Percentiles rank a stretch among this genome's conserved stretches.
These are phyloP conservation scores for Cystobasidium tubakii DNA, from an alignment of 768 basidiomycete species.

Conservation along the genomic window DNA sequence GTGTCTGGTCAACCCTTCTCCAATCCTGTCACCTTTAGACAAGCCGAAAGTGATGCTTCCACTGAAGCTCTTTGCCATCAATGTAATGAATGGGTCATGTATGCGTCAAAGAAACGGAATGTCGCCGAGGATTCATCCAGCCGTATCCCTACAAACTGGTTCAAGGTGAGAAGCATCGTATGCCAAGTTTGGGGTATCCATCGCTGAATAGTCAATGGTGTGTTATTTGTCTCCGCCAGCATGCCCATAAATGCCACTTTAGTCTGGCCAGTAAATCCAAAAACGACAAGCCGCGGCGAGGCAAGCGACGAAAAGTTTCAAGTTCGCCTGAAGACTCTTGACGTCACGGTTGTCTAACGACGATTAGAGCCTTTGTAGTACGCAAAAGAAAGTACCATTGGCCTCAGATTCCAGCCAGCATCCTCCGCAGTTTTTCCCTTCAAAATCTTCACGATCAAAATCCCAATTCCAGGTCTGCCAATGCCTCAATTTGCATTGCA, in stretches of 20 bases:
- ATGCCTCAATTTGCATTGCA: too few relatives aligned
- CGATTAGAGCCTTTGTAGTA: background rate
- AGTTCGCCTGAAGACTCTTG: background rate
- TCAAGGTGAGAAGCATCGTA: conserved; percentile 4
- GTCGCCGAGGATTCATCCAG: background rate
- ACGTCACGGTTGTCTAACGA: background rate
- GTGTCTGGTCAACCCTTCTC: conserved; percentile 40
- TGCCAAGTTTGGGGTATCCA: background rate
- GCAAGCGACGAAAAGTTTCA: conserved; percentile 1
- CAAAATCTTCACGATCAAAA: too few relatives aligned
- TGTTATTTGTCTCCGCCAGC: conserved; percentile 1
- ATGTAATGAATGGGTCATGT: conserved; percentile 37
- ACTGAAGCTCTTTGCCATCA: conserved; percentile 39
- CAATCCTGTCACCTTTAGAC: conserved; percentile 37
- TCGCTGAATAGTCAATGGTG: background rate
- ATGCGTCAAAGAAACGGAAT: conserved; percentile 18
- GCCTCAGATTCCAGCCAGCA: too few relatives aligned
- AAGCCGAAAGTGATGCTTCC: background rate
- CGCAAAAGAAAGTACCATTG: background rate
- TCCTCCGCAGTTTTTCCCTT: too few relatives aligned
- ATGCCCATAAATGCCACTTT: conserved; percentile 33
- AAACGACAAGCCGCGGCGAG: background rate
- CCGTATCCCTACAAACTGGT: conserved; percentile 26
- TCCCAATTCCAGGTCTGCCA: too few relatives aligned
- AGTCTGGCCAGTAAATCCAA: background rate